Conservation (phyloP, 768 basidiomycete species). For the Termitomyces sp. region DNA sequence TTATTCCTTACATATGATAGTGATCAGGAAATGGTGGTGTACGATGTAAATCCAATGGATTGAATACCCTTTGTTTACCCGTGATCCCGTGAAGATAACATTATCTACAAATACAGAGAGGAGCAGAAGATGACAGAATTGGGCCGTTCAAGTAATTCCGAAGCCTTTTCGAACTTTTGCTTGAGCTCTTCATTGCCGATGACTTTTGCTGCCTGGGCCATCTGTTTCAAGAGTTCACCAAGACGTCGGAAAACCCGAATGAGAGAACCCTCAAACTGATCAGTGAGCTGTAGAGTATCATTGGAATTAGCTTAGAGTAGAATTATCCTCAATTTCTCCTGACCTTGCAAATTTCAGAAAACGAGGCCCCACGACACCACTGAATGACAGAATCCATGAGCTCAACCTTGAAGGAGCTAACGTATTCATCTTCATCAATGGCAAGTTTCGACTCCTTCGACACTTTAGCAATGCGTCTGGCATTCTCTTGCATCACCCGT, state of each 20-base stretch:
- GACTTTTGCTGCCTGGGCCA: conserved; percentile 92
- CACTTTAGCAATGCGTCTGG: conserved; percentile 93
- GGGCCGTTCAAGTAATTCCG: conserved; percentile 89
- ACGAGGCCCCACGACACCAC: conserved; percentile 98
- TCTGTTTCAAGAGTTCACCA: conserved; percentile 92
- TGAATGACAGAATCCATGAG: conserved; percentile 97
- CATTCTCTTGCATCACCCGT: conserved; percentile 93
- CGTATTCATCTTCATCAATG: conserved; percentile 91
- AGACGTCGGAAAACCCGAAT: conserved; percentile 95
- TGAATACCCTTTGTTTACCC: not conserved
- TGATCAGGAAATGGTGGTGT: not conserved
- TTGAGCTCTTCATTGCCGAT: conserved; percentile 93
- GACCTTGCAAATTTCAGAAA: conserved; percentile 95
- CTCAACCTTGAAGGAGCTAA: conserved; percentile 95
- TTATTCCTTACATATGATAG: not conserved
- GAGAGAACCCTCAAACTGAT: conserved; percentile 94
- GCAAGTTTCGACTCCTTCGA: conserved; percentile 90
- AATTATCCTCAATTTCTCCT: conserved; percentile 9
- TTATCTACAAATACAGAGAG: conserved; percentile 63
- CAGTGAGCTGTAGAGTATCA: conserved; percentile 65
- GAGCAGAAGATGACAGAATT: conserved; percentile 93
- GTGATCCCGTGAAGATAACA: not conserved
- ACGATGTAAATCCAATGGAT: not conserved
- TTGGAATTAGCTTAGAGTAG: not conserved
- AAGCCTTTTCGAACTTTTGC: conserved; percentile 88